Percentiles rank a stretch among this genome's conserved stretches.
These are phyloP conservation scores for Penicillium sp. DNA, from an alignment of 2,329 filamentous ascomycete genomes.

Conservation along the genomic window DNA sequence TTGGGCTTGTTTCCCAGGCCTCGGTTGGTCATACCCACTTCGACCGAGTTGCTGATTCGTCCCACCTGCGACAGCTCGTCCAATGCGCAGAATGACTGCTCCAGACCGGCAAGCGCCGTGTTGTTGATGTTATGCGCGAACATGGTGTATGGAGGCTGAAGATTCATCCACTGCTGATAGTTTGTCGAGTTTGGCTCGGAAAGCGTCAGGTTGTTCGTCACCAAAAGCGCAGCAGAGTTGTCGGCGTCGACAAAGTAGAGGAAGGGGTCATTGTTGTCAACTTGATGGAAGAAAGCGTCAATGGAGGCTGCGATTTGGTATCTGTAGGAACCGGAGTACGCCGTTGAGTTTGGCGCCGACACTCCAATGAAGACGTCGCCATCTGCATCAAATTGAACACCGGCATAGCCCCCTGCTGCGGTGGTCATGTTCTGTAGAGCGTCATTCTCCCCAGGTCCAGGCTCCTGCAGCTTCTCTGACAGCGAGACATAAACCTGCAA, in stretches of 20 bases:
- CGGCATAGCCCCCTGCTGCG: constrained; percentile 69
- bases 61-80: constrained; percentile 63
- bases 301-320: constrained; percentile 80
- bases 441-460: constrained; percentile 59
- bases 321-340: constrained; percentile 67
- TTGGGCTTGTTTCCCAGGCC: constrained; percentile 68
- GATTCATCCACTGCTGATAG: constrained; percentile 56
- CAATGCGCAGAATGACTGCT: constrained; percentile 80
- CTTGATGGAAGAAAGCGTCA: constrained; percentile 71
- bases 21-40: constrained; percentile 66
- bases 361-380: constrained; percentile 75
- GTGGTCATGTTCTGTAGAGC: constrained; percentile 42
- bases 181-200: constrained; percentile 47
- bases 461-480: constrained; percentile 60
- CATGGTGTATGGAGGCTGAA: constrained; percentile 69
- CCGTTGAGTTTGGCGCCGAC: constrained; percentile 64
- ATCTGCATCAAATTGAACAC: constrained; percentile 60
- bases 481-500: constrained; percentile 75
- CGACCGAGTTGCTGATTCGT: constrained; percentile 58
- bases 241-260: constrained; percentile 85
- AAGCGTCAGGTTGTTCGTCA: constrained; percentile 66
- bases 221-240: constrained; percentile 71
- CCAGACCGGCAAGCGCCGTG: constrained; percentile 64
- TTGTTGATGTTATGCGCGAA: constrained; percentile 67
- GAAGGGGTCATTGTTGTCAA: constrained; percentile 52